Evolutionary conservation across 1,284 basidiomycete species (phyloP), one percentile per base, ranked within the genome.

Genomic region (Ustilago esculenta): DNA sequence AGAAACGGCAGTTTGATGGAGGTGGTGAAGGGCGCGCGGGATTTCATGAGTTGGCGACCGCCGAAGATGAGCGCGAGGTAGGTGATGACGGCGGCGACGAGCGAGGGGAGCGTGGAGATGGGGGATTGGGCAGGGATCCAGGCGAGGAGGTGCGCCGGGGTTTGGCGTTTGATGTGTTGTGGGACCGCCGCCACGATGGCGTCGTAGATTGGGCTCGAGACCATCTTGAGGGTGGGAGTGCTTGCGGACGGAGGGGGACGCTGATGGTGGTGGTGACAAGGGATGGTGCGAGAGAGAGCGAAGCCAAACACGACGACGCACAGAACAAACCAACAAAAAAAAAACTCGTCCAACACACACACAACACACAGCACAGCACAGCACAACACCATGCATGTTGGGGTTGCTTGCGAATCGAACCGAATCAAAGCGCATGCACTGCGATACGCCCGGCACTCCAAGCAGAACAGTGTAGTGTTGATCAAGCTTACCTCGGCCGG

Each of bases 1-100:
- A 94, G 91, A 85, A 98, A 98, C 67, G 94, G 87, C 45, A 87
- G 83, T 77, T 90, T 93, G 67, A 80, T 67, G 46, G 56, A 66
- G 2, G 55, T 52, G 87, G 86, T 35, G 90, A 87, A 76, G 86
- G 85, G 72, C 86, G 87, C 82, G 29, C 54, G 44, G 52, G 73
- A 78, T 49, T 88, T 91, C 94, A 97, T 97, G 77, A 92, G 83
- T 75, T 88, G 88, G 77, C 90, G 89, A 39, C 91, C 87, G 66
- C 91, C 88, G 80, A 98, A 98, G 83, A 98, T 90, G 85, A 90
- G 85, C 81, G 87, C 88, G 72, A 98, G 88, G 86, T 98, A 98
- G 55, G 87, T 87, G 29, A 84, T 86, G 66, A 98, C 86, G 18
- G 90, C 85, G 18, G 57, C 44, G 2, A 73, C 43, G 14, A 78